Evolutionary conservation across 2,329 filamentous ascomycete genomes (phyloP), one percentile per base, ranked within the genome.

Genomic region (Hypoxylon sp.): DNA sequence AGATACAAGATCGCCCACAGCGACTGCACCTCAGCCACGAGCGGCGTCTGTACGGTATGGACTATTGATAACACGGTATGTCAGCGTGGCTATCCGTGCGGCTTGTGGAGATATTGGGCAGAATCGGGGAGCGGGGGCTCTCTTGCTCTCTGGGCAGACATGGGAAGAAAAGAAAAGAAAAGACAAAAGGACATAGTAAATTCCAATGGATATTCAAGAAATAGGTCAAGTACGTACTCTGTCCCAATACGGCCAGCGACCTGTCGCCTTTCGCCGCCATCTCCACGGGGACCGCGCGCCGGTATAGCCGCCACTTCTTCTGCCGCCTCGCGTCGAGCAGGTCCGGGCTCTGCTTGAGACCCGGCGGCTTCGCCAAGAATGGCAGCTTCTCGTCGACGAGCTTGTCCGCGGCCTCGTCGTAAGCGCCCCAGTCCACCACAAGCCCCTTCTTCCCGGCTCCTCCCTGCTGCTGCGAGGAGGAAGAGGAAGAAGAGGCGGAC

Each of bases 1-100:
- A 78, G 59, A 48, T 73, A 78, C 4, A 69, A 37, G 48, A 74
- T 67, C 1, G 64, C 73, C 75, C 75, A 78, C 22, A 78, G 62
- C 1, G 74, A 64, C 56, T 76, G 75, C 7, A 76, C 64, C 57
- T 74, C 72, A 1, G 71, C 64, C 8, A 74, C 60, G 1, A 75
- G 47, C 1, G 75, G 75, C 0, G 75, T 76, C 26, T 73, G 67
- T 2, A 73, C 67, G 2, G 73, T 72, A 56, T 75, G 73, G 30
- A 77, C 34, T 39, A 6, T n/a, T 10, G 7, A 6, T 2, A n/a
- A 8, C 6, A 3, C 2, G 6, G 34, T n/a, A 6, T 17, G 34
- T 17, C 34, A 39, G 13, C 13, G n/a, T n/a, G 5, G 4, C 13
- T 39, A 15, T n/a, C 34, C 13, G 8, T 39, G 13, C 1, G 13